Percentiles rank a stretch among this genome's conserved stretches.
phyloP scores from a whole-genome alignment of 345 rosid species.

The Hevea brasiliensis region DNA sequence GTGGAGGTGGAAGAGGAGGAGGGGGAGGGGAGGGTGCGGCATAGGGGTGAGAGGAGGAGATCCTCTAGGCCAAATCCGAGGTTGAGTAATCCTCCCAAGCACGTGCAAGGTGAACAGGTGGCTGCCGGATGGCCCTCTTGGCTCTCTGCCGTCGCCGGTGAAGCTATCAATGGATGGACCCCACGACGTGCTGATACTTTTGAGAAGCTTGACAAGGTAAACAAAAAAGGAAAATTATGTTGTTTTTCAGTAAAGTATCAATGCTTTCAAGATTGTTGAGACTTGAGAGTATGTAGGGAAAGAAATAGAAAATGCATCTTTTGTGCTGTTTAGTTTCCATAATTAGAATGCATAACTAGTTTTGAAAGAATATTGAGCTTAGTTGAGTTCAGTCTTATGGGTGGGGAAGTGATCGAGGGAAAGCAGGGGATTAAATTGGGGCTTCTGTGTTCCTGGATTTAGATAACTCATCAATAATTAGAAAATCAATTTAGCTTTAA shows the following conservation, averaged over 20 bases:
- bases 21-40: neutral
- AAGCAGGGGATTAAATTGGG: neutral
- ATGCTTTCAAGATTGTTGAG: too few relatives aligned
- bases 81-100: slow-evolving; percentile 32
- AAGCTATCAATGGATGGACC: slow-evolving; percentile 36
- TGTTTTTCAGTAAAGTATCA: neutral
- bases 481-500: neutral
- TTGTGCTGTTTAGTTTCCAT: neutral
- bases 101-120: slow-evolving; percentile 33
- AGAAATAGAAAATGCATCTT: too few relatives aligned
- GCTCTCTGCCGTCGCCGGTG: slow-evolving; percentile 38
- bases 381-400: neutral
- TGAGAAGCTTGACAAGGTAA: slow-evolving; percentile 35
- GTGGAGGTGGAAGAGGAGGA: slow-evolving; percentile 4
- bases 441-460: neutral
- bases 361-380: neutral
- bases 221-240: neutral
- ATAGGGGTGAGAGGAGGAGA: slow-evolving; percentile 18
- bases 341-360: neutral
- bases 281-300: too few relatives aligned
- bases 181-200: slow-evolving; percentile 36
- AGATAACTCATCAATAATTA: neutral
- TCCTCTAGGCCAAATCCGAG: slow-evolving; percentile 33
- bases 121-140: slow-evolving; percentile 39
- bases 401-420: neutral